phyloP scores from a whole-genome alignment of 2,329 filamentous ascomycete species.

The Scedosporium dehoogii region DNA sequence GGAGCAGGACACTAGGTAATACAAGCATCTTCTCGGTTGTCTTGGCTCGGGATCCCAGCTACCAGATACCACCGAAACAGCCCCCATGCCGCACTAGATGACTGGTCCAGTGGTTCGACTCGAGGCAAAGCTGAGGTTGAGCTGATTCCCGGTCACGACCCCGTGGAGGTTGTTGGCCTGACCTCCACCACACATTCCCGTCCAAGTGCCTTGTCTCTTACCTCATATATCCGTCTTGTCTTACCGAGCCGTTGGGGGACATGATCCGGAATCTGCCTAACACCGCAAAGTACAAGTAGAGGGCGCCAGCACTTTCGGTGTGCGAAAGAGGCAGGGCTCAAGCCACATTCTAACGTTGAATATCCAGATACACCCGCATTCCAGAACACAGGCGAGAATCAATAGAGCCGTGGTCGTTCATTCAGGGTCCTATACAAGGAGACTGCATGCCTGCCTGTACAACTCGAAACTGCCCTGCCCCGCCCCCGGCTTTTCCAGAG shows the following conservation, averaged over 20 bases:
- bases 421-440: too few species aligned
- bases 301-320: neutral
- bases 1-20: too few species aligned
- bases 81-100: neutral
- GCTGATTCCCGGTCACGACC: neutral
- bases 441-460: too few species aligned
- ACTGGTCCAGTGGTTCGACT: neutral
- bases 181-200: too few species aligned
- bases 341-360: neutral
- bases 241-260: neutral
- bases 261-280: neutral
- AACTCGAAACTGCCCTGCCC: neutral
- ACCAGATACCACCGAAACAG: neutral
- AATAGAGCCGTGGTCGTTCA: too few species aligned
- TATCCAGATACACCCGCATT: too few species aligned
- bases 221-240: neutral
- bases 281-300: neutral
- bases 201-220: neutral
- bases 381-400: too few species aligned
- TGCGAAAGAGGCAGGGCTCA: neutral
- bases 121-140: neutral
- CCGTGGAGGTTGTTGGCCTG: too few species aligned
- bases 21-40: neutral
- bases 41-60: neutral
- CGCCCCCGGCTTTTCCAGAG: neutral